Base-by-base conservation (phyloP, 1,139 yeast species). In the Candida anutae region DNA sequence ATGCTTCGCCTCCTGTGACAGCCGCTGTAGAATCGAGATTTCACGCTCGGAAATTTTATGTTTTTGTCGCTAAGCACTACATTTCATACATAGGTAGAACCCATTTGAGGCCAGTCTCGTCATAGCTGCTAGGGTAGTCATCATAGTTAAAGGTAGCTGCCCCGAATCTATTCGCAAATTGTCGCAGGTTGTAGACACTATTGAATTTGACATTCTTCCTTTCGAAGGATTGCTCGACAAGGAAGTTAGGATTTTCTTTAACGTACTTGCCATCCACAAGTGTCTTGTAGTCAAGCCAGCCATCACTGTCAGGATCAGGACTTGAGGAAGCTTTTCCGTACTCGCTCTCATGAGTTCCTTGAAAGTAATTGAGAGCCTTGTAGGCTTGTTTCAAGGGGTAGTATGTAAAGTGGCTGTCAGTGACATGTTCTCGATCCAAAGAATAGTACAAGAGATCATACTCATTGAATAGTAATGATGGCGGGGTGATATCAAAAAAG, bases 401-500 rank as follows among this genome's bases (percentile, higher is more conserved):
- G 34, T 65, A 62, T 20, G 65, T 63, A 39, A 64, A 65, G 33
- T 50, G 55, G 26, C 55, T 50, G 33, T 64, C 62, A 0, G 65
- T 59, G 35, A 62, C 69, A 25, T 58, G 51, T n/a, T n/a, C n/a
- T n/a, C n/a, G n/a, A 10, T 17, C 10, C 4, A 64, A 53, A 6
- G 67, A 48, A 32, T 65, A 66, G 37, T 53, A 66, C 13, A 65
- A 45, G 15, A 65, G 40, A 31, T 65, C 70, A 36, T 50, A 65
- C 24, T 66, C 68, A 37, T 65, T 64, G 43, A 61, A 62, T 17
- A 66, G 45, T 27, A 58, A 34, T 4, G 69, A 58, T 3, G 68
- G 70, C 34, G 56, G 67, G 11, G 66, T 50, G 12, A 77, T 58
- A 38, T 76, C 83, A 27, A 77, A 58, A 42, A 68, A 77, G 34